Evolutionary conservation across 306 rosid genomes (phyloP), one percentile per base, ranked within the genome.

Genomic region (Trifolium repens): DNA sequence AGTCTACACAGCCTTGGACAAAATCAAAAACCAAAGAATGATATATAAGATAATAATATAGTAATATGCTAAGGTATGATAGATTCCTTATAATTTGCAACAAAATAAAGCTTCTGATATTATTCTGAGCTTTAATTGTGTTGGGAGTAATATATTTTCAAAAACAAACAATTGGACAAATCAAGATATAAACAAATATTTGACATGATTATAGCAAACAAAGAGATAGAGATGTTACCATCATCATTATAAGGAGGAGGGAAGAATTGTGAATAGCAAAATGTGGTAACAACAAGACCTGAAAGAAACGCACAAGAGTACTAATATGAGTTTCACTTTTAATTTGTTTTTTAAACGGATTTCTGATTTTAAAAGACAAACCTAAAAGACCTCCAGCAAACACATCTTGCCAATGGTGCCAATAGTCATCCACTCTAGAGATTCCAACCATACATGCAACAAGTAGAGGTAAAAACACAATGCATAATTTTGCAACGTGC

Each of bases 321-420:
- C 67, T 22, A 30, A 57, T 6, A 39, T 72, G 22, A 61, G 64
- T 73, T 78, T 52, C 19, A 5, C 15, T 67, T 77, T 57, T 57
- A 67, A 11, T 67, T 70, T 57, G 16, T 8, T 30, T 40, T 53
- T 43, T 0, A 55, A 74, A 44, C n/a, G 19, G 55, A 67, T 9
- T 46, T 60, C 2, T 69, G 37, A 47, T 52, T 67, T 27, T 40
- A 5, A 37, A 61, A 9, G 46, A 76, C 79, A 52, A 58, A 93
- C 98, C 98, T 71, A 94, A 55, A 66, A 94, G 55, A 9, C 87
- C 93, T 63, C 96, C 98, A 13, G 89, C 89, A 59, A 94, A 91
- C 9, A 94, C 97, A 74, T 94, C 98, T 82, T 87, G 91, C 98
- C 98, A 94, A 80, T 91, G 98, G 81, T 94, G 98, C 98, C 98